phyloP scores from a whole-genome alignment of 345 rosid genomes.

The Citrus sinensis region DVS_A1.0 CM039166.1:20613001-20613500 shows the following conservation, averaged over 20 bases:
- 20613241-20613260: neutral
- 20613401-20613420: slow-evolving; percentile 89
- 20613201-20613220: slow-evolving; percentile 1
- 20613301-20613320: slow-evolving; percentile 7
- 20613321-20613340: slow-evolving; percentile 44
- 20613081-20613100: slow-evolving; percentile 23
- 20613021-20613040: slow-evolving; percentile 32
- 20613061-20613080: slow-evolving; percentile 51
- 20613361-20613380: slow-evolving; percentile 89
- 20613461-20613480: slow-evolving; percentile 41
- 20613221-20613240: slow-evolving; percentile 24
- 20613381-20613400: slow-evolving; percentile 81
- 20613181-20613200: slow-evolving; percentile 57
- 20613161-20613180: slow-evolving; percentile 43
- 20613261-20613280: neutral
- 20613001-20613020: slow-evolving; percentile 17
- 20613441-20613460: slow-evolving; percentile 83
- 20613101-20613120: neutral
- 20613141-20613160: neutral
- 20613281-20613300: slow-evolving; percentile 34
- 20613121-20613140: neutral
- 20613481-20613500: slow-evolving; percentile 85
- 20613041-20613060: slow-evolving; percentile 17
- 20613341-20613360: slow-evolving; percentile 86
- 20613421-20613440: slow-evolving; percentile 95